These are phyloP conservation scores for Helicocarpus griseus DNA, from an alignment of 2,329 filamentous ascomycete species.

Conservation along the genomic window DNA sequence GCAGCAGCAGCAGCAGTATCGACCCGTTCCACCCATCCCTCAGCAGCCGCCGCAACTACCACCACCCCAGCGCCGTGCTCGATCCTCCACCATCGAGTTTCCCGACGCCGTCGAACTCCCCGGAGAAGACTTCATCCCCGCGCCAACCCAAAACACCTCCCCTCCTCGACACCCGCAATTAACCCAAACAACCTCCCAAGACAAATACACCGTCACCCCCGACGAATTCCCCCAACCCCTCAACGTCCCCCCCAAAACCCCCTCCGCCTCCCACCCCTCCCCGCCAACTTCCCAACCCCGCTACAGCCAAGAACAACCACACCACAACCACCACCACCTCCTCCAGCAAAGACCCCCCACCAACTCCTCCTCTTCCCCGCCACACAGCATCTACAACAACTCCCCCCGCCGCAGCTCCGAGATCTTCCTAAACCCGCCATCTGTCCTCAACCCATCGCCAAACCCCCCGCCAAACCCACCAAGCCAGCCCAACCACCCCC, in stretches of 20 bases:
- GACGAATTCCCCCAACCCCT: constrained; percentile 48
- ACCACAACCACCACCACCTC: constrained; percentile 9
- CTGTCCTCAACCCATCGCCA: background rate
- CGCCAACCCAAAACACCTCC: constrained; percentile 11
- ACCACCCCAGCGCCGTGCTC: background rate
- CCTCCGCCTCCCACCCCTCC: constrained; percentile 8
- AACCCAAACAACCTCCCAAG: constrained; percentile 50
- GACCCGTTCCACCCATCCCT: constrained; percentile 23
- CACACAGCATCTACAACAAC: constrained; percentile 18
- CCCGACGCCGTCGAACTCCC: constrained; percentile 51
- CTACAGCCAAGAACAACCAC: constrained; percentile 18
- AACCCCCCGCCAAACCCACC: constrained; percentile 21
- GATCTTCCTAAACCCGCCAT: constrained; percentile 15
- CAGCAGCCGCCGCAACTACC: background rate
- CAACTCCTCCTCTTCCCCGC: constrained; percentile 14
- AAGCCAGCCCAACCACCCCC: constrained; percentile 41
- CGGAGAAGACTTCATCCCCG: constrained; percentile 30
- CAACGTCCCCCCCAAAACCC: constrained; percentile 22
- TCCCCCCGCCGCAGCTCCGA: constrained; percentile 31
- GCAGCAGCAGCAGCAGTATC: constrained; percentile 22
- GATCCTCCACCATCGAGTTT: constrained; percentile 9
- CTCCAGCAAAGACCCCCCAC: constrained; percentile 28
- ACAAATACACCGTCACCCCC: constrained; percentile 55
- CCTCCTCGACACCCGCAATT: background rate
- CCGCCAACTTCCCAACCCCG: constrained; percentile 15